Evolutionary conservation across 176 grass and related monocot species (phyloP).

Genomic region (Oryza brachyantha): DNA sequence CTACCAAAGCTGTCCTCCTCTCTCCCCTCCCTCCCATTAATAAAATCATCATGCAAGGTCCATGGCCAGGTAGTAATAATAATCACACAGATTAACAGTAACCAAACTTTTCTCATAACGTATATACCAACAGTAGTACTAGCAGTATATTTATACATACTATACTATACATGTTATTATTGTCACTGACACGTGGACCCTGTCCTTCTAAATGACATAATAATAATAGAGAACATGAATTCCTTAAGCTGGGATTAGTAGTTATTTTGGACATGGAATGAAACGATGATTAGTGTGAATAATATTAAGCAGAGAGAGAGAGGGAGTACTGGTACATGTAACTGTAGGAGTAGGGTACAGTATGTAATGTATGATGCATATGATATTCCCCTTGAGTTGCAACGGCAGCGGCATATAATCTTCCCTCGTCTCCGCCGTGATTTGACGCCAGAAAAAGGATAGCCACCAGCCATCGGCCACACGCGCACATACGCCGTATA

Average conservation of each 20-base stretch:
- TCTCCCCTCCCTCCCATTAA: too few relatives aligned
- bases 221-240: too few relatives aligned
- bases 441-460: slow-evolving; percentile 88
- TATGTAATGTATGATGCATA: neutral
- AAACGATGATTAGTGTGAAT: too few relatives aligned
- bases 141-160: too few relatives aligned
- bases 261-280: neutral
- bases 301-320: too few relatives aligned
- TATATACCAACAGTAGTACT: neutral
- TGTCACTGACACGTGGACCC: too few relatives aligned
- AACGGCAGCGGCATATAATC: neutral
- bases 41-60: too few relatives aligned
- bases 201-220: too few relatives aligned
- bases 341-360: neutral
- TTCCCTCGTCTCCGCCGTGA: slow-evolving; percentile 30
- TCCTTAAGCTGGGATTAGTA: neutral
- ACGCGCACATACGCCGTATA: slow-evolving; percentile 24
- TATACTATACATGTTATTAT: too few relatives aligned
- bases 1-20: too few relatives aligned
- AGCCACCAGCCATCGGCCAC: slow-evolving; percentile 63
- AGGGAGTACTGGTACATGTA: too few relatives aligned
- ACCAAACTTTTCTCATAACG: neutral
- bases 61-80: too few relatives aligned
- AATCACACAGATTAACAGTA: neutral
- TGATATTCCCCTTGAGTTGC: neutral